A percentile compares a stretch with the other conserved stretches of the same genome.
Evolutionary conservation across 495 filamentous ascomycete species (phyloP).

Genomic region (Cercophora samala): DNA sequence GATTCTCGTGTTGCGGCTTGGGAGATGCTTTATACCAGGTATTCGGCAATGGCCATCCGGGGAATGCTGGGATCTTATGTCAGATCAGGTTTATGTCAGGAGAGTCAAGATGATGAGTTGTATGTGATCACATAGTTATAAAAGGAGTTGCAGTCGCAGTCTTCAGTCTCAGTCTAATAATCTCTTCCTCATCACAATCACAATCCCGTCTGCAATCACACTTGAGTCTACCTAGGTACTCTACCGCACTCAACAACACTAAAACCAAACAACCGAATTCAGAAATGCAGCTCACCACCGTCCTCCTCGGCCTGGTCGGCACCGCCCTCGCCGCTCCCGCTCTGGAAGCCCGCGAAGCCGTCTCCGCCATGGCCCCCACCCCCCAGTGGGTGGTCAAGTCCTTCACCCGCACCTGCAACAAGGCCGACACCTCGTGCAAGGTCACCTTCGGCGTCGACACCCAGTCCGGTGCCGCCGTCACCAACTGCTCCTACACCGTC

Average conservation of each 20-base stretch:
- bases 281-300: conserved; percentile 48
- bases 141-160: not conserved
- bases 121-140: not conserved
- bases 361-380: conserved; percentile 41
- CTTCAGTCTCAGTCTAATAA: not conserved
- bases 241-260: not conserved
- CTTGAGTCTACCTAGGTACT: not conserved
- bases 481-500: conserved; percentile 43
- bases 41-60: not conserved
- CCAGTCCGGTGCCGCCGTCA: conserved; percentile 28
- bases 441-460: conserved; percentile 49
- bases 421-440: conserved; percentile 43
- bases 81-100: not conserved
- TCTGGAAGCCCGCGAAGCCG: conserved; percentile 29
- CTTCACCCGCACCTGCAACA: conserved; percentile 50
- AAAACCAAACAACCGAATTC: not conserved
- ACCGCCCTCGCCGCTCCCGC: conserved; percentile 39
- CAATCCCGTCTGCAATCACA: not conserved
- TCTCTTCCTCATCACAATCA: not conserved
- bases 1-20: not conserved
- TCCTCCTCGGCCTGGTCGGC: conserved; percentile 40
- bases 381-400: conserved; percentile 48
- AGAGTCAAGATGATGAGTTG: not conserved
- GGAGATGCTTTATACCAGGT: not conserved
- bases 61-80: not conserved